These are phyloP conservation scores for Imleria badia DNA, from an alignment of 768 basidiomycete species.

Conservation along the genomic window DNA sequence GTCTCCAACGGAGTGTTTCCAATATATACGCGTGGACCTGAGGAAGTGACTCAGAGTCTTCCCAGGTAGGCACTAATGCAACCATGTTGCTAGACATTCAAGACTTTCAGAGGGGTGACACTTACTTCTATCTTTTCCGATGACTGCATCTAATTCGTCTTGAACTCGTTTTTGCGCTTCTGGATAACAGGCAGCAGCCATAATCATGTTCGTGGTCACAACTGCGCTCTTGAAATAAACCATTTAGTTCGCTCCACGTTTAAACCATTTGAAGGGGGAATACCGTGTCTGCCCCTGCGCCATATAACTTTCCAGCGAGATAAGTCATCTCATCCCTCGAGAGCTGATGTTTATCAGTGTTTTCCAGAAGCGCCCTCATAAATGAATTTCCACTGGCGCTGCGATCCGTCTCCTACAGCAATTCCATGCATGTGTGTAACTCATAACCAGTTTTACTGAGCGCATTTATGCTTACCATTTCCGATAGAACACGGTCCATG, in stretches of 20 bases:
- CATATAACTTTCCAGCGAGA: conserved; percentile 58
- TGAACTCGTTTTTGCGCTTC: conserved; percentile 50
- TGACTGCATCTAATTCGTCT: conserved; percentile 50
- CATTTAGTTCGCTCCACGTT: neutral
- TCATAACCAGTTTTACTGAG: too few species aligned
- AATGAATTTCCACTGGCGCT: conserved; percentile 40
- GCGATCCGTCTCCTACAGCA: conserved; percentile 7
- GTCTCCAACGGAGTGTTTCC: conserved; percentile 39
- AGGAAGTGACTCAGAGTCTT: conserved; percentile 32
- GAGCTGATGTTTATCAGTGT: conserved; percentile 44
- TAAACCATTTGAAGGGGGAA: neutral
- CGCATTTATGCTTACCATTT: conserved; percentile 36
- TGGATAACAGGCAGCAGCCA: conserved; percentile 55
- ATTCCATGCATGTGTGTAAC: neutral
- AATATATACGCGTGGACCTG: conserved; percentile 36
- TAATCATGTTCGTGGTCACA: conserved; percentile 47
- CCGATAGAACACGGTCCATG: conserved; percentile 41
- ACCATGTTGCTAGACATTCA: neutral
- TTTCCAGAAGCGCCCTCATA: conserved; percentile 51
- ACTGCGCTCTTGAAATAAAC: conserved; percentile 38
- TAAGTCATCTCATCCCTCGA: conserved; percentile 55
- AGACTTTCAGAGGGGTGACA: neutral
- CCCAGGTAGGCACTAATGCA: conserved; percentile 35
- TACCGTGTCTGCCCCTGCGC: conserved; percentile 57
- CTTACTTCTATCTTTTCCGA: conserved; percentile 39